Conservation (phyloP, 2,329 filamentous ascomycete species). For the Trichoderma sp. region DNA sequence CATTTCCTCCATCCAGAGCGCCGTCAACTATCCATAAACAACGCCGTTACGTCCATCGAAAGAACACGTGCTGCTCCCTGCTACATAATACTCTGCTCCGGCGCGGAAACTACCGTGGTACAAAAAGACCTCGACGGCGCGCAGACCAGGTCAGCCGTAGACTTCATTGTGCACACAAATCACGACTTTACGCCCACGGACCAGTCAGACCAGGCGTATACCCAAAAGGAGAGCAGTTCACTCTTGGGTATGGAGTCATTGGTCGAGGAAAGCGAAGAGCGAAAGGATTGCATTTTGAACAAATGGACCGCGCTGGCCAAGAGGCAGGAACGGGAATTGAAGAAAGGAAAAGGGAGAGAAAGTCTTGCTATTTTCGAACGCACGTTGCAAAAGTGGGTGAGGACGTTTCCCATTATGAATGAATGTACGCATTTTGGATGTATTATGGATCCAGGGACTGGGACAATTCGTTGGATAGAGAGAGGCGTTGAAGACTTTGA, state of each 20-base stretch:
- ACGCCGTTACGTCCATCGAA: not conserved
- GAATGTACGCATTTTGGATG: not conserved
- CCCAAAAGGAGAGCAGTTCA: not conserved
- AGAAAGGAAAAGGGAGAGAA: not conserved
- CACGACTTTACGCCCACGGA: not conserved
- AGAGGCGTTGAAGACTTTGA: not conserved
- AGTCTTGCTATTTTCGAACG: not conserved
- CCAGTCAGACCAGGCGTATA: not conserved
- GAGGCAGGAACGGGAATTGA: not conserved
- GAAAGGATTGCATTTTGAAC: not conserved
- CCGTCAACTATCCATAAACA: not conserved
- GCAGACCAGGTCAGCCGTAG: not conserved
- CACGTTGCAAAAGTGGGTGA: not conserved
- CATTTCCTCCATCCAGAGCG: not conserved
- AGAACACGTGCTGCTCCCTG: not conserved
- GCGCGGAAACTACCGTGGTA: not conserved
- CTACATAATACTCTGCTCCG: not conserved
- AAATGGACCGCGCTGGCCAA: not conserved
- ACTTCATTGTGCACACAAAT: not conserved
- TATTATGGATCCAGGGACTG: not conserved
- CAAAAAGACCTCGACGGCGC: not conserved
- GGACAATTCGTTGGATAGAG: not conserved
- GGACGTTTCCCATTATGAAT: not conserved
- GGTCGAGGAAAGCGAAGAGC: not conserved
- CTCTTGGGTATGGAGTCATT: not conserved